Evolutionary conservation across 2,329 filamentous ascomycete genomes (phyloP), one percentile per base, ranked within the genome.

Genomic region (Fusarium sp.): DNA sequence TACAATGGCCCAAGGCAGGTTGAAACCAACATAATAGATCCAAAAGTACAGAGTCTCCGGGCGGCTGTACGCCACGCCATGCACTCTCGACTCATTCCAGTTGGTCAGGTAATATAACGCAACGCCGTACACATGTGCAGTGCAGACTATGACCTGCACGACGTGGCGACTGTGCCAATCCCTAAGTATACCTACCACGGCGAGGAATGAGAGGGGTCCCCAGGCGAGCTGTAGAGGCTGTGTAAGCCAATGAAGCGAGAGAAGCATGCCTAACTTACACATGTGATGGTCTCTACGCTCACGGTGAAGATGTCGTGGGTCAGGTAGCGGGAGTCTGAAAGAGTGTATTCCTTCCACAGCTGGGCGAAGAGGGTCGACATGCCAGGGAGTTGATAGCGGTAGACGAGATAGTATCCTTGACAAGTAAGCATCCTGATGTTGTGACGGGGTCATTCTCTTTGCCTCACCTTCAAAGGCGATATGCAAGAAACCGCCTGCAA

Each of bases 321-420:
- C 75, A 97, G 85, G 79, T 97, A 97, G 47, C 95, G 88, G 61
- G 94, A 97, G 83, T 97, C 95, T 5, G 93, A 95, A 38, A 95
- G 87, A 6, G 93, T 88, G 80, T 97, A 97, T 82, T 97, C 95
- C 80, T 97, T 97, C 95, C 95, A 97, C 49, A 97, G 86, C 84
- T 97, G 94, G 6, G 92, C 94, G 64, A 95, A 92, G 12, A 96
- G 83, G 61, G 91, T 90, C 80, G 94, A 92, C 67, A 89, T 89
- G 16, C 88, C 85, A 0, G 91, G 89, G 80, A 97, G 87, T 30
- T 83, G 85, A 28, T 85, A 82, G 80, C 94, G 92, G 80, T 95
- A 90, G 72, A 89, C 81, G 71, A 95, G 87, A 80, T 94, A 97
- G 82, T 97, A 97, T 42, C 92, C 90, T 91, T 47, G 9, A 33